Conservation (phyloP, 306 rosid genomes). For the Dryas alaskensis region DNA sequence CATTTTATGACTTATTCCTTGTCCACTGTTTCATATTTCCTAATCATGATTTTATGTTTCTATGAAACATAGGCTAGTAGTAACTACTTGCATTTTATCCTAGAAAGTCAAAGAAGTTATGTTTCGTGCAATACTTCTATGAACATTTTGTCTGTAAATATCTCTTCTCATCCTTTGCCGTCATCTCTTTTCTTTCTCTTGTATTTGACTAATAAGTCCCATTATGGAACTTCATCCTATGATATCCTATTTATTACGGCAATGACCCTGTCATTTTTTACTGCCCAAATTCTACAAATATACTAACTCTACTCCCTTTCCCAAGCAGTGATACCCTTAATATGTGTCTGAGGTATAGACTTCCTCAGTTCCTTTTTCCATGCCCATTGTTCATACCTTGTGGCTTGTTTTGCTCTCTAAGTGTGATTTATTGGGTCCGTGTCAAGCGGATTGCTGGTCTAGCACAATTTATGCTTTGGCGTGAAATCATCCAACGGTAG, state of each 20-base stretch:
- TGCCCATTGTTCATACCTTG: too few species aligned
- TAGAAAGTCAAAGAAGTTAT: not conserved
- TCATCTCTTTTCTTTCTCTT: not conserved
- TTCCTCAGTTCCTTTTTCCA: too few species aligned
- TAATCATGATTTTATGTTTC: too few species aligned
- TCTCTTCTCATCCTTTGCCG: not conserved
- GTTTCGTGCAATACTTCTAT: not conserved
- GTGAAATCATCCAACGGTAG: not conserved
- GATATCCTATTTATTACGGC: not conserved
- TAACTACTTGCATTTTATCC: not conserved
- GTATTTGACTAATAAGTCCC: not conserved
- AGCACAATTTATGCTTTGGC: not conserved
- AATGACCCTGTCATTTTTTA: not conserved
- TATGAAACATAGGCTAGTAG: too few species aligned
- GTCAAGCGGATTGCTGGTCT: too few species aligned
- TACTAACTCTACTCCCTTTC: too few species aligned
- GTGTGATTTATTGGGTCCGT: too few species aligned
- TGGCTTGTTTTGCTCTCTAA: too few species aligned
- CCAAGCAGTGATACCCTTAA: too few species aligned
- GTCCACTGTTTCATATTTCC: too few species aligned
- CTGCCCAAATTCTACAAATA: not conserved
- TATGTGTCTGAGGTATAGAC: too few species aligned
- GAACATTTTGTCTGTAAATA: not conserved
- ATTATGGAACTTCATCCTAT: not conserved
- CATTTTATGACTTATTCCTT: too few species aligned